Conservation (phyloP, 2,329 filamentous ascomycete species). For the Pseudogymnoascus sp. region DNA sequence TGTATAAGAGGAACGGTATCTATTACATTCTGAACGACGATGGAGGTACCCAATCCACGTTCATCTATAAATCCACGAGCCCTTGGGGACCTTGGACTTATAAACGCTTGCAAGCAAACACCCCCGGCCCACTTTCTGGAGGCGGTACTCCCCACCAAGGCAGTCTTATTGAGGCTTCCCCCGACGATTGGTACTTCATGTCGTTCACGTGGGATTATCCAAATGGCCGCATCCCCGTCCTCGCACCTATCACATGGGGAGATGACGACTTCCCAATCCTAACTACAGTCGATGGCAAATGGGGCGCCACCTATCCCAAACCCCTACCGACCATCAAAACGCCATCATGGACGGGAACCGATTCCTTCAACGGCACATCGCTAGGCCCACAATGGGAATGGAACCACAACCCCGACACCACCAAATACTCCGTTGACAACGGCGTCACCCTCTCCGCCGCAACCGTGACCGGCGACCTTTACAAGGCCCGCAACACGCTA, state of each 20-base stretch:
- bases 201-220: conserved; percentile 50
- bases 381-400: conserved; percentile 48
- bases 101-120: conserved; percentile 19
- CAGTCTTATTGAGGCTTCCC: conserved; percentile 43
- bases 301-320: conserved; percentile 39
- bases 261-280: conserved; percentile 44
- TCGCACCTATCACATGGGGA: conserved; percentile 47
- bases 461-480: conserved; percentile 45
- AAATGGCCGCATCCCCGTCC: conserved; percentile 47
- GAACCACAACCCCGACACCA: conserved; percentile 53
- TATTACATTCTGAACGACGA: conserved; percentile 47
- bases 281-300: conserved; percentile 36
- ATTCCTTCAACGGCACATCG: conserved; percentile 37
- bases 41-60: conserved; percentile 37
- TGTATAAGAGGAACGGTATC: conserved; percentile 47
- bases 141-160: conserved; percentile 47
- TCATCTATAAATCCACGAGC: conserved; percentile 41
- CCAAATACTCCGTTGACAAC: conserved; percentile 36
- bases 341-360: conserved; percentile 32
- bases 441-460: conserved; percentile 42
- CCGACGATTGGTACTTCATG: conserved; percentile 52
- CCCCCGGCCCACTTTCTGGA: conserved; percentile 34
- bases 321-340: conserved; percentile 28
- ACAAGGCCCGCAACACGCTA: conserved; percentile 39
- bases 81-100: conserved; percentile 40